Evolutionary conservation across 768 basidiomycete genomes (phyloP).

Genomic region (Fomitopsis pulvina): DNA sequence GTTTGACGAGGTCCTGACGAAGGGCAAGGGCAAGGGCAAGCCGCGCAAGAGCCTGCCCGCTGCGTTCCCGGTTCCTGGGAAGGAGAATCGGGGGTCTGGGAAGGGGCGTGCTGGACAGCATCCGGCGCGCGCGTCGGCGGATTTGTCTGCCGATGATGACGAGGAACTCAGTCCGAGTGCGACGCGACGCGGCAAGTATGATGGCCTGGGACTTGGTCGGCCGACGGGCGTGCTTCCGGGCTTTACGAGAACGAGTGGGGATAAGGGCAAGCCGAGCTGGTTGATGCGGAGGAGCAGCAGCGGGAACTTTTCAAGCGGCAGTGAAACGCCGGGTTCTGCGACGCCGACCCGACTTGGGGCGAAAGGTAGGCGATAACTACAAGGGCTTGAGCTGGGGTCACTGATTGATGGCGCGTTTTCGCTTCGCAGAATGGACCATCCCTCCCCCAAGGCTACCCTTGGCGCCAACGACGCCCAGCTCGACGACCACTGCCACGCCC

Average conservation of each 20-base stretch:
- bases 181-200: slow-evolving; percentile 46
- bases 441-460: slow-evolving; percentile 39
- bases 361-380: slow-evolving; percentile 32
- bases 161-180: slow-evolving; percentile 52
- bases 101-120: slow-evolving; percentile 6
- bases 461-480: slow-evolving; percentile 48
- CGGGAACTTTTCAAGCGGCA: slow-evolving; percentile 73
- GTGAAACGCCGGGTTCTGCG: slow-evolving; percentile 49
- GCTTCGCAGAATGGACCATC: slow-evolving; percentile 47
- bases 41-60: slow-evolving; percentile 72
- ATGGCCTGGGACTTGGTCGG: slow-evolving; percentile 60
- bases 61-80: slow-evolving; percentile 46
- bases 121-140: slow-evolving; percentile 13
- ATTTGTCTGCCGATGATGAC: slow-evolving; percentile 54
- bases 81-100: slow-evolving; percentile 20
- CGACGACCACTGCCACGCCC: slow-evolving; percentile 29
- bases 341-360: slow-evolving; percentile 59
- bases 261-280: slow-evolving; percentile 41
- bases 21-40: slow-evolving; percentile 36
- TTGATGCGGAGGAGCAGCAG: slow-evolving; percentile 75
- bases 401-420: slow-evolving; percentile 5
- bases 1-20: slow-evolving; percentile 26
- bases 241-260: slow-evolving; percentile 14
- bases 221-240: slow-evolving; percentile 28
- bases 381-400: background rate